phyloP scores from a whole-genome alignment of 768 basidiomycete genomes.

The Auricularia auricula-judae region DNA sequence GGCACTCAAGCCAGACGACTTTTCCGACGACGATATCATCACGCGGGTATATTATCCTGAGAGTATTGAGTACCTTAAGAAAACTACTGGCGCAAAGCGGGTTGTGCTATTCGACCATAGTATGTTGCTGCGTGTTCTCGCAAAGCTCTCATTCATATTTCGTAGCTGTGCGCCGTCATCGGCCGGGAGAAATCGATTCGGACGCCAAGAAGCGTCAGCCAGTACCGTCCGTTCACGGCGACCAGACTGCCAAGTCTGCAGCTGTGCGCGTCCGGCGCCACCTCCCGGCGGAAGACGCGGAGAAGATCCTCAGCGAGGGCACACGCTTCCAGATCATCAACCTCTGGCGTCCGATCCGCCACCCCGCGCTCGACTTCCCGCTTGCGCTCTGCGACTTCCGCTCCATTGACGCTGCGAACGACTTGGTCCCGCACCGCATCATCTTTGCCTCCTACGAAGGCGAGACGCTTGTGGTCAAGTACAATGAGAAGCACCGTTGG shows the following conservation, averaged over 20 bases:
- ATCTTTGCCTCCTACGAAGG: conserved; percentile 41
- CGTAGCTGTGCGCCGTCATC: conserved; percentile 35
- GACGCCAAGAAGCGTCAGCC: conserved; percentile 32
- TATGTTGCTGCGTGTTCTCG: conserved; percentile 17
- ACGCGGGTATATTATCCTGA: conserved; percentile 49
- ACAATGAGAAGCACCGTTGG: conserved; percentile 40
- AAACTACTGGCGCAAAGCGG: conserved; percentile 45
- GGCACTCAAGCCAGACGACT: conserved; percentile 15
- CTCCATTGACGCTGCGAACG: conserved; percentile 29
- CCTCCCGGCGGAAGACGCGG: conserved; percentile 34
- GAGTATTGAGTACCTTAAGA: conserved; percentile 45
- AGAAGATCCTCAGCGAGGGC: conserved; percentile 31
- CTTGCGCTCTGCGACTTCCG: conserved; percentile 41
- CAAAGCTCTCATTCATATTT: background rate
- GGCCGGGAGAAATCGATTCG: conserved; percentile 27
- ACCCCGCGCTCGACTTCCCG: conserved; percentile 39
- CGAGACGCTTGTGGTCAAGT: conserved; percentile 37
- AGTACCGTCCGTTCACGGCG: conserved; percentile 31
- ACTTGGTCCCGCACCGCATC: conserved; percentile 34
- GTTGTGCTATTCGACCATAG: conserved; percentile 61
- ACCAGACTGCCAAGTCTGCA: conserved; percentile 37
- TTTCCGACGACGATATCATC: conserved; percentile 42
- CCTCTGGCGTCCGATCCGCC: conserved; percentile 45
- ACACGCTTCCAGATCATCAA: conserved; percentile 39
- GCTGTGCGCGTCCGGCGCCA: conserved; percentile 39